Conservation (phyloP, 2,329 filamentous ascomycete genomes). For the Mycosphaerella arachidis region DNA sequence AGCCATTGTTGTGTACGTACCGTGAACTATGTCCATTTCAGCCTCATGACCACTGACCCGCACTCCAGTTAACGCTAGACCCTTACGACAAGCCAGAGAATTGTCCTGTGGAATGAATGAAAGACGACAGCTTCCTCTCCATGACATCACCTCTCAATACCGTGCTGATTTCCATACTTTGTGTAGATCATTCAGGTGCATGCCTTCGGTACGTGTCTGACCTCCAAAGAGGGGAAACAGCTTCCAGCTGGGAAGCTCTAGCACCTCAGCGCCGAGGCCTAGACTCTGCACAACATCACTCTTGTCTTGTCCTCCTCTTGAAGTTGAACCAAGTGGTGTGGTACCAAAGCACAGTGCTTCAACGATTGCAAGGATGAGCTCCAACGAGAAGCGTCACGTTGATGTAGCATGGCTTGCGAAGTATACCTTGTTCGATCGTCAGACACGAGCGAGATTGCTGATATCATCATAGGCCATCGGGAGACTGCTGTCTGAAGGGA, state of each 20-base stretch:
- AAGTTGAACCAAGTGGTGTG: not conserved
- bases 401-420: constrained; percentile 16
- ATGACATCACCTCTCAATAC: not conserved
- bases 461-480: constrained; percentile 11
- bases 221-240: constrained; percentile 2
- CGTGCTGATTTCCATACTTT: not conserved
- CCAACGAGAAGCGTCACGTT: constrained; percentile 8
- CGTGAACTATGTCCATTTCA: no score
- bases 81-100: no score
- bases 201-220: not conserved
- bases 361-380: not conserved
- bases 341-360: not conserved
- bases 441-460: not conserved
- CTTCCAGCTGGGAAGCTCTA: not conserved
- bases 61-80: no score
- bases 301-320: not conserved
- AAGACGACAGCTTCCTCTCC: no score
- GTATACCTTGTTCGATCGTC: not conserved
- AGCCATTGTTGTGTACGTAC: no score
- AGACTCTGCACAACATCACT: not conserved
- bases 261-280: constrained; percentile 1
- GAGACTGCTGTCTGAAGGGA: constrained; percentile 22
- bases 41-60: no score
- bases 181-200: not conserved
- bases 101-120: no score